These are phyloP conservation scores for Dentipellis fragilis DNA, from an alignment of 768 basidiomycete genomes.

Conservation along the genomic window DNA sequence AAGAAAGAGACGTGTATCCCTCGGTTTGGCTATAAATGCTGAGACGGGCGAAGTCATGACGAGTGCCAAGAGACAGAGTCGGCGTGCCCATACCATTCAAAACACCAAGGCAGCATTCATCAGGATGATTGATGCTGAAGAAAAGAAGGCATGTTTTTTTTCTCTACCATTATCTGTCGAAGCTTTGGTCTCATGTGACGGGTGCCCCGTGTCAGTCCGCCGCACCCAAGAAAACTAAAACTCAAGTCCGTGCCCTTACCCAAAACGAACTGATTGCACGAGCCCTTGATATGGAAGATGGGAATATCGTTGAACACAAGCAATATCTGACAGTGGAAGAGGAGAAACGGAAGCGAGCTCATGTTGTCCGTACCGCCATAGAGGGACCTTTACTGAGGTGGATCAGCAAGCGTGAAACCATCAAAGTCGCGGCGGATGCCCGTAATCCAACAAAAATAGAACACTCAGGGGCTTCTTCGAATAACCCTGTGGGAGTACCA, in stretches of 20 bases:
- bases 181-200: background rate
- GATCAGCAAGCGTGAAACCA: constrained; percentile 56
- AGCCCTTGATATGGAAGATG: constrained; percentile 81
- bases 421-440: constrained; percentile 30
- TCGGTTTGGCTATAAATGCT: constrained; percentile 45
- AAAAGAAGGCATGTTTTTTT: constrained; percentile 39
- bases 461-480: background rate
- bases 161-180: background rate
- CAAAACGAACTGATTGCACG: constrained; percentile 80
- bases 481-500: background rate
- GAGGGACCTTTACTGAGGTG: constrained; percentile 64
- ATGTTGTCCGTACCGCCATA: constrained; percentile 48
- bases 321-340: constrained; percentile 76
- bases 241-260: constrained; percentile 42
- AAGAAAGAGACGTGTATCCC: constrained; percentile 39
- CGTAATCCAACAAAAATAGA: constrained; percentile 11
- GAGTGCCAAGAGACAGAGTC: constrained; percentile 40
- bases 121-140: constrained; percentile 50
- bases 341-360: constrained; percentile 64
- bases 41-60: constrained; percentile 52
- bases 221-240: constrained; percentile 50
- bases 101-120: constrained; percentile 60
- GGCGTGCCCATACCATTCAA: constrained; percentile 57
- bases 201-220: constrained; percentile 22
- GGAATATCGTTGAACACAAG: constrained; percentile 67